Base-by-base conservation (phyloP, 2,329 filamentous ascomycete genomes). In the Fusarium poae region DNA sequence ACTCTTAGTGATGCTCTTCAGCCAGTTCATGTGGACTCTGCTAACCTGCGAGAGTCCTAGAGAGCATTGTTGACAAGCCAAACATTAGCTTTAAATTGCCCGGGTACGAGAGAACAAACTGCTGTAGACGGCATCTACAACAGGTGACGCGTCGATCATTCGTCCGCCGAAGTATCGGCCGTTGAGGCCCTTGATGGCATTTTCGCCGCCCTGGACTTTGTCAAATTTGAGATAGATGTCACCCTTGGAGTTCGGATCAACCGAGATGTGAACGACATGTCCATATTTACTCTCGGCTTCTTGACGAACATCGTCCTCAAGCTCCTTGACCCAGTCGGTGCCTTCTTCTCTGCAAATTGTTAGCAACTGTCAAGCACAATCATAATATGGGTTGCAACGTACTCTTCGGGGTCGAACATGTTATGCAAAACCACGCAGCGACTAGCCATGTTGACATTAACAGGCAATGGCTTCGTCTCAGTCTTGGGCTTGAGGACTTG, bases 161-260 rank as follows among this genome's bases (percentile, higher is more conserved):
- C 91, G 89, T 76, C 93, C 93, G 77, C 93, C 96, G 81, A 99
- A 99, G 81, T 92, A 97, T 78, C 96, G 91, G 77, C 96, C 96
- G 81, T 99, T 98, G 68, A 99, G 89, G 77, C 96, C 96, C 80
- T 97, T 97, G 82, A 98, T 97, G 75, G 96, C 96, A 79, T 97
- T 98, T 82, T 97, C 93, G 78, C 95, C 95, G 74, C 95, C 95
- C 79, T 94, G 89, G 67, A 98, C 92, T 77, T 93, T 92, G 82
- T 97, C 94, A 83, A 99, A 99, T 81, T 99, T 99, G 80, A 99
- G 90, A 81, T 97, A 99, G 75, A 99, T 95, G 79, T 99, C 96
- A 81, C 96, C 96, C 80, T 92, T 89, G 48, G 94, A 96, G 82
- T 97, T 97, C 72, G 92, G 89, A 84, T 98, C 95, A 81, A 97